These are phyloP conservation scores for Hemileia vastatrix DNA, from an alignment of 1,284 basidiomycete genomes.

Conservation along the genomic window DNA sequence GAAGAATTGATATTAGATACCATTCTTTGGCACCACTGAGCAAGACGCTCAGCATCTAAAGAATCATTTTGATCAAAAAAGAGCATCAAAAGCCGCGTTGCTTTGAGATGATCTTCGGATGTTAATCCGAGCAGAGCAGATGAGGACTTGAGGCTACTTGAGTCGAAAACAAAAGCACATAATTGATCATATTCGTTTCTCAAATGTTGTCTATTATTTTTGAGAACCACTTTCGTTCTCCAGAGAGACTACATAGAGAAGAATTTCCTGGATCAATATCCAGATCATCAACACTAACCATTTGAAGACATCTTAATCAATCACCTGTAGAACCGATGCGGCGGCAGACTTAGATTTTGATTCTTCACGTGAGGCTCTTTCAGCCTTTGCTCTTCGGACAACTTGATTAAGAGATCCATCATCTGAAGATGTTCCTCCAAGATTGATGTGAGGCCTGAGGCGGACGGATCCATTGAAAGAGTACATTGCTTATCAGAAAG, in stretches of 20 bases:
- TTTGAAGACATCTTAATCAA: not conserved
- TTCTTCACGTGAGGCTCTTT: conserved; percentile 6
- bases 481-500: too few relatives aligned
- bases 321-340: conserved; percentile 12
- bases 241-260: not conserved
- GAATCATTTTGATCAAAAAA: conserved; percentile 6
- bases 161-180: conserved; percentile 5
- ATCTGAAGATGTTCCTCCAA: conserved; percentile 6
- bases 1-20: conserved; percentile 4
- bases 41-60: conserved; percentile 9
- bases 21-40: too few relatives aligned
- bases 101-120: conserved; percentile 3
- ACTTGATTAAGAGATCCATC: conserved; percentile 4
- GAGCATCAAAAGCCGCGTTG: conserved; percentile 8
- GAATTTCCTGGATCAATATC: not conserved
- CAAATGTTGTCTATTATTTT: not conserved
- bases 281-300: not conserved
- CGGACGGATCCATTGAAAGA: conserved; percentile 16
- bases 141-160: not conserved
- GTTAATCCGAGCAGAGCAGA: conserved; percentile 3
- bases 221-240: conserved; percentile 3
- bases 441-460: conserved; percentile 14
- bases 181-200: conserved; percentile 16
- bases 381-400: conserved; percentile 17
- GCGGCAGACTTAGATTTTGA: conserved; percentile 9